Evolutionary conservation across 352 stramenopile species (phyloP), one percentile per base, ranked within the genome.

Genomic region (Thraustotheca clavata): DNA sequence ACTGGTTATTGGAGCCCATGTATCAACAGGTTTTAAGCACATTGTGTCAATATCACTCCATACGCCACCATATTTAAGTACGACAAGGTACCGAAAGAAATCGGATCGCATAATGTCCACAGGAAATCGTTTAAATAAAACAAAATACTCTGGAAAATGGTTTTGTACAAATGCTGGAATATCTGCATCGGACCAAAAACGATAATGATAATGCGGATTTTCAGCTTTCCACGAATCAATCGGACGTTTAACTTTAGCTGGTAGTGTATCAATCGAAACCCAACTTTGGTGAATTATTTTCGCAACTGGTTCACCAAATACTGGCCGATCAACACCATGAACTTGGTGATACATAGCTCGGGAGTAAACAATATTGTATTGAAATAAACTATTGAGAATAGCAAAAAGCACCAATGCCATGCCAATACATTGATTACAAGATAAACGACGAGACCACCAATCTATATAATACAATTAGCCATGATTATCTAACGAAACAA

Each of bases 21-120:
- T 14, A 29, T 50, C 43, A 29, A 50, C 14, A 14, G 43, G 43
- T 29, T 50, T 6, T 6, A 50, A 29, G 14, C 43, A 50, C 22
- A 50, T 22, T 6, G 43, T 50, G 43, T 50, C 43, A 14, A 50
- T 50, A 29, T 50, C 43, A 29, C 43, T 50, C 43, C 43, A 50
- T 22, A 50, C 43, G 7, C 43, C 43, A 14, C 43, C 43, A 29
- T 50, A 50, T 29, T 50, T 50, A 6, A 50, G 43, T 6, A 50
- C 43, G 6, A 29, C 43, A 6, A 50, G 43, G 14, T 50, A 50
- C 7, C 43, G 43, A 29, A 50, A 50, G 14, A 50, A 50, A 14
- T 50, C 43, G 22, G 43, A 50, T 22, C 43, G 43, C 43, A 50
- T 50, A 14, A 50, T 50, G 43, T 50, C 7, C 6, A 50, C 43